These are phyloP conservation scores for Leptographium wingfieldii DNA, from an alignment of 2,329 filamentous ascomycete genomes.

Conservation along the genomic window DNA sequence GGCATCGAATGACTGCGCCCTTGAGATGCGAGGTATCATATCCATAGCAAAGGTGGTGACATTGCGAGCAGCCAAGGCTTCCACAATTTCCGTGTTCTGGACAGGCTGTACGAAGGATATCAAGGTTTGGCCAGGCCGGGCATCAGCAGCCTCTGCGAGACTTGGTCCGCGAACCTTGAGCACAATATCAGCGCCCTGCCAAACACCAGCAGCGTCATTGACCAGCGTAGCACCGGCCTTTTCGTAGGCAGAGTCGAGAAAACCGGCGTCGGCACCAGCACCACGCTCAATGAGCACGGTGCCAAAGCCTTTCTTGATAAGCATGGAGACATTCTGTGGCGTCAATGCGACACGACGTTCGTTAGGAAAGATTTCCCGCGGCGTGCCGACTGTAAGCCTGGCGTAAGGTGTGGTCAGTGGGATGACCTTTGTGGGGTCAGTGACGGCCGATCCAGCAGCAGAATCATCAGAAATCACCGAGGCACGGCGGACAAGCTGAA, in stretches of 20 bases:
- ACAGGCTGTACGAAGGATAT: conserved; percentile 76
- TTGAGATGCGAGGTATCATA: conserved; percentile 79
- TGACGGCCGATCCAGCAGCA: conserved; percentile 11
- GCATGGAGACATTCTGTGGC: conserved; percentile 66
- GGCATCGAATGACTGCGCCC: conserved; percentile 79
- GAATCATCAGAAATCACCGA: conserved; percentile 20
- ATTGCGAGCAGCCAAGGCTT: conserved; percentile 56
- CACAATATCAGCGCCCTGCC: conserved; percentile 63
- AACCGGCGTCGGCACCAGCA: conserved; percentile 66
- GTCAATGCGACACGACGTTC: conserved; percentile 79
- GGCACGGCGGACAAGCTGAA: conserved; percentile 27
- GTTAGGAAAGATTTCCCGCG: conserved; percentile 62
- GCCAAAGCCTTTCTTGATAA: conserved; percentile 76
- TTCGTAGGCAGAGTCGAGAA: conserved; percentile 64
- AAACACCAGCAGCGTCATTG: conserved; percentile 50
- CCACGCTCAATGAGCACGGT: conserved; percentile 68
- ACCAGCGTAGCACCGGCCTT: conserved; percentile 68
- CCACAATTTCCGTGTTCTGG: conserved; percentile 65
- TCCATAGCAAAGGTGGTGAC: conserved; percentile 84
- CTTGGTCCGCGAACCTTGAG: conserved; percentile 73
- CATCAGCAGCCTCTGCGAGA: conserved; percentile 52
- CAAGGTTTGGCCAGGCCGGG: conserved; percentile 59
- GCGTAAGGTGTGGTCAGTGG: conserved; percentile 50
- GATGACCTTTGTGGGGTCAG: conserved; percentile 28
- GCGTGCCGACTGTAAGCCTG: conserved; percentile 64